Evolutionary conservation across 257 asterid genomes (phyloP), one percentile per base, ranked within the genome.

Genomic region (Solanum phureja): DNA sequence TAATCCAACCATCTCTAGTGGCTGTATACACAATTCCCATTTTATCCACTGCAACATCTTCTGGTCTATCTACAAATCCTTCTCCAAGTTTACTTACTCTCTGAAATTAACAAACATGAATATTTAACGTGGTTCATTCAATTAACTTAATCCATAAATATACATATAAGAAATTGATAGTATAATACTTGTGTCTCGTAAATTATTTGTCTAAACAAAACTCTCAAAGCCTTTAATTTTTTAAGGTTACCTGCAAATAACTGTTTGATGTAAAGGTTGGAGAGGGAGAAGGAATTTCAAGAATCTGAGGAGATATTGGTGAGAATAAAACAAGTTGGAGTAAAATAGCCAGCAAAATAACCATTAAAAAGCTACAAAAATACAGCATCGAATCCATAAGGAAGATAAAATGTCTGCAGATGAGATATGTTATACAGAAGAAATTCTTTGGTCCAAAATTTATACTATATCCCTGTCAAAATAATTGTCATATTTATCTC

Each of bases 1-100:
- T 92, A 76, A 95, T 90, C 91, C 91, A 92, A 31, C 98, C 98
- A 89, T 94, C 96, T 86, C 97, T 91, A 19, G 96, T 91, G 11
- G 93, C 94, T 13, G 98, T 92, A 81, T 93, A 92, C 5, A 95
- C 7, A 52, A 90, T 71, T 40, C 95, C 97, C 7, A 1, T 75
- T 89, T 86, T 72, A 86, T 94, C 95, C 27, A 95, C 52, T 18
- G 93, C 89, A 1, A 94, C 84, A 84, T 91, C 96, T 84, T 95
- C 97, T 29, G 98, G 95, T 64, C 91, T 88, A 81, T 88, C 69
- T 34, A 94, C n/a, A 9, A 87, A 8, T 33, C 98, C 96, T 91
- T 94, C 94, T 89, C 98, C 96, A 37, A 95, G 90, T 87, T 94
- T 93, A 16, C 49, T 91, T 77, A 92, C 96, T 83, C 91, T 91